These are phyloP conservation scores for Starmerella scarabaei DNA, from an alignment of 805 yeast genomes.

Conservation along the genomic window DNA sequence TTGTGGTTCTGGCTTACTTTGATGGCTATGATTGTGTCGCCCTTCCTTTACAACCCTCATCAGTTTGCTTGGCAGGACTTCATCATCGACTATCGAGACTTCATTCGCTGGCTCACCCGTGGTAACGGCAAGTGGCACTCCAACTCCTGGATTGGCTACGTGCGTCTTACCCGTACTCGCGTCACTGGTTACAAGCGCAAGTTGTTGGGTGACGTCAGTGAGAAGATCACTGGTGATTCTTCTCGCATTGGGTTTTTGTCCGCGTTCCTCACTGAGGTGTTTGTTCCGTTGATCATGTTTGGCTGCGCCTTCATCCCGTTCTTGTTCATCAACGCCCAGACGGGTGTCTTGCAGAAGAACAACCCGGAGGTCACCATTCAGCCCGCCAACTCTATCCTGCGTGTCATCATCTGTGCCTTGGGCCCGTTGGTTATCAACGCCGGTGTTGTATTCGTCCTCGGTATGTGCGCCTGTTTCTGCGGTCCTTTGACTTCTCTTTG, in stretches of 20 bases:
- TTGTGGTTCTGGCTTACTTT: constrained; percentile 96
- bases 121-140: constrained; percentile 58
- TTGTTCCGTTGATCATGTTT: constrained; percentile 59
- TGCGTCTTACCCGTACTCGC: constrained; percentile 68
- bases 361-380: constrained; percentile 20
- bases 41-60: constrained; percentile 93
- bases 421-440: constrained; percentile 86
- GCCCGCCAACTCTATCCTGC: constrained; percentile 44
- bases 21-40: constrained; percentile 77
- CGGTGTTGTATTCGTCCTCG: constrained; percentile 67
- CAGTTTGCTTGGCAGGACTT: constrained; percentile 94
- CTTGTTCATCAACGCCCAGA: constrained; percentile 73
- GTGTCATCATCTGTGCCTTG: constrained; percentile 50
- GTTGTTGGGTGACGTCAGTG: constrained; percentile 52
- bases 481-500: constrained; percentile 93
- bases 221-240: constrained; percentile 49
- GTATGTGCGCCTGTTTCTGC: constrained; percentile 86
- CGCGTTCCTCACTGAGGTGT: constrained; percentile 64
- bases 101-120: constrained; percentile 70
- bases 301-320: constrained; percentile 60
- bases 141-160: constrained; percentile 70
- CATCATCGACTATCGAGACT: constrained; percentile 92
- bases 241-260: constrained; percentile 69
- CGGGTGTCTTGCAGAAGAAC: constrained; percentile 42
- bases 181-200: constrained; percentile 83